A percentile compares a stretch with the other conserved stretches of the same genome.
Conservation (phyloP, 1,284 basidiomycete genomes). For the Phlebopus sp. region DNA sequence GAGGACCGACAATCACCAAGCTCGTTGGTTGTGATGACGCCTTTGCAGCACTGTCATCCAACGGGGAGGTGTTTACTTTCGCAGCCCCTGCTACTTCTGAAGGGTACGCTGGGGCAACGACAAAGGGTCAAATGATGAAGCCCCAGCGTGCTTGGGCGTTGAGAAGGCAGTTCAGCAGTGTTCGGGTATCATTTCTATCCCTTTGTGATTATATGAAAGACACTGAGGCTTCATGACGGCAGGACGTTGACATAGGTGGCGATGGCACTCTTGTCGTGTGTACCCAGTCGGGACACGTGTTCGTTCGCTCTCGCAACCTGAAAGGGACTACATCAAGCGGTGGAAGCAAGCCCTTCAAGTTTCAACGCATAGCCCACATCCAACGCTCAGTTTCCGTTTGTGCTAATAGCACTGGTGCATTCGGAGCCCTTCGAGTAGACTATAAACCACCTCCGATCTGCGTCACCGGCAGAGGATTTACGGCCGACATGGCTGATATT, state of each 20-base stretch:
- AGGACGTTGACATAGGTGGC: slow-evolving; percentile 87
- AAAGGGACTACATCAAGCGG: slow-evolving; percentile 36
- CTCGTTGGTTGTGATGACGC: slow-evolving; percentile 78
- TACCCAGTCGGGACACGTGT: slow-evolving; percentile 94
- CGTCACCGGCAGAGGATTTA: slow-evolving; percentile 58
- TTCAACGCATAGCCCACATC: slow-evolving; percentile 77
- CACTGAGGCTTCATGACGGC: slow-evolving; percentile 6
- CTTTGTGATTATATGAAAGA: neutral
- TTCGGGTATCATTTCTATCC: slow-evolving; percentile 48
- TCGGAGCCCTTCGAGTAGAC: slow-evolving; percentile 83
- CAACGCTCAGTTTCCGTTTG: slow-evolving; percentile 86
- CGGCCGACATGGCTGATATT: slow-evolving; percentile 65
- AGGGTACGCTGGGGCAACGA: slow-evolving; percentile 23
- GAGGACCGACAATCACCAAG: slow-evolving; percentile 75
- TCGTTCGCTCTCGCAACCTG: slow-evolving; percentile 67
- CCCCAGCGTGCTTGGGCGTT: slow-evolving; percentile 93
- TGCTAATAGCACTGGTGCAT: slow-evolving; percentile 87
- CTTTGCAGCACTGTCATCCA: slow-evolving; percentile 83
- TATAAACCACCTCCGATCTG: slow-evolving; percentile 59
- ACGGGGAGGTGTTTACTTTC: slow-evolving; percentile 93
- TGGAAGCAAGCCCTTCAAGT: slow-evolving; percentile 70
- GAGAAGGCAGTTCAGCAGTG: slow-evolving; percentile 83
- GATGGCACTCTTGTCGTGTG: slow-evolving; percentile 91
- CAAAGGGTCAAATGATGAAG: slow-evolving; percentile 49
- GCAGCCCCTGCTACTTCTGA: slow-evolving; percentile 42